Conservation (phyloP, 768 basidiomycete species). For the Filobasidium floriforme region DNA sequence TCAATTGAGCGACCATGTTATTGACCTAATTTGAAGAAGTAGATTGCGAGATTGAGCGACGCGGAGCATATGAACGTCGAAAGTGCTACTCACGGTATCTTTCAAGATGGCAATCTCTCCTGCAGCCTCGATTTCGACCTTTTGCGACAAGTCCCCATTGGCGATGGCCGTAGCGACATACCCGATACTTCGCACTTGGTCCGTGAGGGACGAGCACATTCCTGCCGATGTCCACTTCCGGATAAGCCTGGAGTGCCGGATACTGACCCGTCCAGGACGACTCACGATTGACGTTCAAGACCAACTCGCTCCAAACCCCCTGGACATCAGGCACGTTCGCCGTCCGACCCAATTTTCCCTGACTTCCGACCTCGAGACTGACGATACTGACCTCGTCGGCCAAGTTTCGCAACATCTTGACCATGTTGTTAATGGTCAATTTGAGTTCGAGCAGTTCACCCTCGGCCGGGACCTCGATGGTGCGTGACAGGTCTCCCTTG, state of each 20-base stretch:
- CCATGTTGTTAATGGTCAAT: slow-evolving; percentile 92
- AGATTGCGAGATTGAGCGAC: not conserved
- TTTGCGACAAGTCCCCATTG: slow-evolving; percentile 48
- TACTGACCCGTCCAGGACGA: not conserved
- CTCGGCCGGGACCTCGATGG: slow-evolving; percentile 84
- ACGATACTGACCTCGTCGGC: slow-evolving; percentile 87
- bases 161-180: slow-evolving; percentile 44
- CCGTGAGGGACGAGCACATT: slow-evolving; percentile 48
- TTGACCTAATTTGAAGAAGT: slow-evolving; percentile 32
- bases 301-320: slow-evolving; percentile 74
- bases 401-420: slow-evolving; percentile 71
- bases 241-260: not conserved
- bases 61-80: not conserved
- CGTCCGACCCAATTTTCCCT: slow-evolving; percentile 77
- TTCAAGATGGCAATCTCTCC: slow-evolving; percentile 67
- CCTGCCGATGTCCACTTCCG: not conserved
- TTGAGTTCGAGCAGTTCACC: slow-evolving; percentile 87
- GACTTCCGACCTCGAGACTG: slow-evolving; percentile 47
- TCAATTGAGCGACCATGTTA: slow-evolving; percentile 42
- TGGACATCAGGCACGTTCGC: slow-evolving; percentile 85
- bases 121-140: slow-evolving; percentile 81
- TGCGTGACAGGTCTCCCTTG: slow-evolving; percentile 69
- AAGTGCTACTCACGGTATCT: slow-evolving; percentile 47
- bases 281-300: slow-evolving; percentile 39
- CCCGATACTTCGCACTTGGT: slow-evolving; percentile 48